Conservation (phyloP, 2,329 filamentous ascomycete genomes). For the Chaetothyriales sp. region DNA sequence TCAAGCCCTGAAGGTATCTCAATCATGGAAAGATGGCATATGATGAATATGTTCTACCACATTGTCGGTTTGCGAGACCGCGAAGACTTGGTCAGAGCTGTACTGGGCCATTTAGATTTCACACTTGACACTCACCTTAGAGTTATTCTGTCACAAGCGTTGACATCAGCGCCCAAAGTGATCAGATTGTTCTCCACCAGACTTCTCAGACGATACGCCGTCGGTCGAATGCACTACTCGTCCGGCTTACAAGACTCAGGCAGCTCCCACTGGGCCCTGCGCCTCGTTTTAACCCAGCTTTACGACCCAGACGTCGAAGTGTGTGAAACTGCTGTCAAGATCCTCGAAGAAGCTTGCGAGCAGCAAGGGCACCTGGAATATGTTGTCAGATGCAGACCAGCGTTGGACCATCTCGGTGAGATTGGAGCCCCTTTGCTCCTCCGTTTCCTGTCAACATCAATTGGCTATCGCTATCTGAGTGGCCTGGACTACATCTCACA, state of each 20-base stretch:
- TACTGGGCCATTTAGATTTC: slow-evolving; percentile 87
- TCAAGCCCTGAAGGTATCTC: slow-evolving; percentile 67
- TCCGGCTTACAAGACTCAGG: slow-evolving; percentile 28
- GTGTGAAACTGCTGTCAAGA: slow-evolving; percentile 90
- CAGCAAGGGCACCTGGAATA: slow-evolving; percentile 81
- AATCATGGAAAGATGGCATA: slow-evolving; percentile 89
- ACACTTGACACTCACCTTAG: slow-evolving; percentile 74
- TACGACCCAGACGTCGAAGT: slow-evolving; percentile 97
- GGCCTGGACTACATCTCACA: slow-evolving; percentile 97
- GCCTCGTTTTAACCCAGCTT: slow-evolving; percentile 88
- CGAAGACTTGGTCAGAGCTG: slow-evolving; percentile 75
- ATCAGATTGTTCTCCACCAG: slow-evolving; percentile 85
- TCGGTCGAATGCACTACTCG: slow-evolving; percentile 34
- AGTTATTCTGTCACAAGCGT: slow-evolving; percentile 80
- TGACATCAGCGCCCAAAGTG: slow-evolving; percentile 79
- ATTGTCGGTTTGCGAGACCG: slow-evolving; percentile 84
- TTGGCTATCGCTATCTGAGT: slow-evolving; percentile 93
- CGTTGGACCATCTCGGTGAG: slow-evolving; percentile 86
- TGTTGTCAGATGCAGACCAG: slow-evolving; percentile 88
- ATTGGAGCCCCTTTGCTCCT: slow-evolving; percentile 87
- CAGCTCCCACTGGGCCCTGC: slow-evolving; percentile 89
- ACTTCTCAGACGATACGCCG: slow-evolving; percentile 73
- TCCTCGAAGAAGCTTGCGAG: slow-evolving; percentile 93
- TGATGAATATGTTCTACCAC: slow-evolving; percentile 99
- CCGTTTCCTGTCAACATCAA: slow-evolving; percentile 85